These are phyloP conservation scores for Populus euphratica DNA, from an alignment of 345 rosid species.

Conservation along the genomic window DNA sequence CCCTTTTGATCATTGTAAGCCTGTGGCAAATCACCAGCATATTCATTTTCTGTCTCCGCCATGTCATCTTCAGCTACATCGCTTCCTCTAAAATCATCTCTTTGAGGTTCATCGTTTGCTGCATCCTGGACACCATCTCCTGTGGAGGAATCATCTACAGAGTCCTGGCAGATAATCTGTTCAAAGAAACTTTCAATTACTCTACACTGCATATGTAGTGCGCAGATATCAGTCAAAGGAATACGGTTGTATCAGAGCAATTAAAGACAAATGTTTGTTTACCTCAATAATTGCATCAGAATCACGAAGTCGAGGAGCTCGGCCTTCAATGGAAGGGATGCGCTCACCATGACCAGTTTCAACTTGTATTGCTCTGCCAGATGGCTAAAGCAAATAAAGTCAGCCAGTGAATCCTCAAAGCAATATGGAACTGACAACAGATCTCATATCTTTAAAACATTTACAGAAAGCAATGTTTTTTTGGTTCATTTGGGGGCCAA, in stretches of 20 bases:
- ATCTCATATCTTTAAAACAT: constrained; percentile 8
- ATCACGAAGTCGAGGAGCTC: constrained; percentile 87
- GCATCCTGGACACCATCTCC: constrained; percentile 40
- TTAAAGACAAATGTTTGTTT: constrained; percentile 8
- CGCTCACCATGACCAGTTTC: constrained; percentile 92
- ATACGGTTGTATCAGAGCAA: constrained; percentile 5
- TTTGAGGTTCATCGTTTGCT: constrained; percentile 34
- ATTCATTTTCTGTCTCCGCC: constrained; percentile 28
- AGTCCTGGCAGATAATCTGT: constrained; percentile 82
- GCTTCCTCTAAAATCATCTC: constrained; percentile 34
- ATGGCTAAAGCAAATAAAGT: constrained; percentile 57
- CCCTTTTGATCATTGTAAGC: constrained; percentile 30
- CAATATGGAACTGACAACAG: constrained; percentile 3
- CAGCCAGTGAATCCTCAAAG: constrained; percentile 9
- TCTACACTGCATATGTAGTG: constrained; percentile 13
- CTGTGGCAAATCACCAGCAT: constrained; percentile 33
- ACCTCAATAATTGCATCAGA: constrained; percentile 97
- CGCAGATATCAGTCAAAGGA: constrained; percentile 7
- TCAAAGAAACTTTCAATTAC: constrained; percentile 31
- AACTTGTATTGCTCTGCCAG: constrained; percentile 97
- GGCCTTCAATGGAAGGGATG: constrained; percentile 77
- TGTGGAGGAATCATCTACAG: constrained; percentile 47
- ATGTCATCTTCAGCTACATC: constrained; percentile 37
- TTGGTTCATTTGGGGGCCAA: neutral
- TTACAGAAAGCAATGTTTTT: neutral